These are phyloP conservation scores for Hypericum androsaemum DNA, from an alignment of 345 rosid genomes.

Conservation along the genomic window DNA sequence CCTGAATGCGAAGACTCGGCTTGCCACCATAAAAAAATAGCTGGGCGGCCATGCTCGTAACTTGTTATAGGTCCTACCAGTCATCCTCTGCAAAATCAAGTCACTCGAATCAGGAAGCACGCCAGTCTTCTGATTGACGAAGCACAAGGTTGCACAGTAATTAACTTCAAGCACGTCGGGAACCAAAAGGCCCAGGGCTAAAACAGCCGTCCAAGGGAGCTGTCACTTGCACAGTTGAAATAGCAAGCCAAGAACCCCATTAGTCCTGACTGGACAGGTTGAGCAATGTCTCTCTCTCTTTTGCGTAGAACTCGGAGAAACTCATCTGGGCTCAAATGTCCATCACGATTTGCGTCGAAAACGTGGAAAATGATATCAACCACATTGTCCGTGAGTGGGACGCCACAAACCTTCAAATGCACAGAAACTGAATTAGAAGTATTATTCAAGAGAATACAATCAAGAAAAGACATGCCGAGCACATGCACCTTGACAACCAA, in stretches of 20 bases:
- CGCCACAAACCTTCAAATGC: slow-evolving; percentile 51
- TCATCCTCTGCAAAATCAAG: too few species aligned
- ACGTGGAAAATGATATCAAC: slow-evolving; percentile 66
- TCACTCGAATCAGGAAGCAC: too few species aligned
- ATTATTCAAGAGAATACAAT: neutral
- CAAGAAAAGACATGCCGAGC: neutral
- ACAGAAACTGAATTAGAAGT: neutral
- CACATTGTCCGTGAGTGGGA: slow-evolving; percentile 52
- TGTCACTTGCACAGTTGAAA: slow-evolving; percentile 29
- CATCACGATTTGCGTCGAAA: slow-evolving; percentile 66
- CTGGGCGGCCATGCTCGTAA: too few species aligned
- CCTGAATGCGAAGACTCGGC: too few species aligned
- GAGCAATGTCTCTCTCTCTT: slow-evolving; percentile 62
- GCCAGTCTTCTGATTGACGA: neutral
- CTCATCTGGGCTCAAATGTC: slow-evolving; percentile 60
- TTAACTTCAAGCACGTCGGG: neutral
- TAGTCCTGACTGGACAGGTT: slow-evolving; percentile 41
- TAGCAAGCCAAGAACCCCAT: slow-evolving; percentile 35
- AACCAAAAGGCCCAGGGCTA: slow-evolving; percentile 8
- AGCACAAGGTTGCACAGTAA: neutral
- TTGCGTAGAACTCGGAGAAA: slow-evolving; percentile 49
- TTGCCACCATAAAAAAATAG: too few species aligned
- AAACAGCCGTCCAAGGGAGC: slow-evolving; percentile 19
- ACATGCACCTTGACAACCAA: too few species aligned
- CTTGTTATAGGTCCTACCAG: too few species aligned